Evolutionary conservation across 1,284 basidiomycete species (phyloP), one percentile per base, ranked within the genome.

Genomic region (Psilocybe mexicana): DNA sequence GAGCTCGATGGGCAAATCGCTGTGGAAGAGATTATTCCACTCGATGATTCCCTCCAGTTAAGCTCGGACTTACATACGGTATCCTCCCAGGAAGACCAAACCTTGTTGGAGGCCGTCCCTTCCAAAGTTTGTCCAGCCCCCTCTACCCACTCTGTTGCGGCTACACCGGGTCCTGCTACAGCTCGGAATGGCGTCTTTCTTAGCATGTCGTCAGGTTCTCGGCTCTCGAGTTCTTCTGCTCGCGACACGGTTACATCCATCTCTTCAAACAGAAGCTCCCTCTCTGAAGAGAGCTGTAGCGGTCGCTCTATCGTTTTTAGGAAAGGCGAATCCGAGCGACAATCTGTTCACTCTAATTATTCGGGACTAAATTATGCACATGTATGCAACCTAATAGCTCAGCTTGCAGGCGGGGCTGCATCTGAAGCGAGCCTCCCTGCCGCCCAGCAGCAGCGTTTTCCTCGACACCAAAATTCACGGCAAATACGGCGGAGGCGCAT

Each of bases 271-370:
- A 43, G 52, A 30, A 50, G 30, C 38, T 50, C 43, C 28, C 43
- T 36, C 6, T 26, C 45, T 12, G 23, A 7, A 3, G 47, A 43
- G 18, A 50, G 42, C 28, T 58, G 46, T n/a, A 58, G 57, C 52
- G 48, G 52, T 50, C 44, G 52, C 24, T 54, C 57, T 28, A 26
- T 58, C 10, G 42, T 35, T 44, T 50, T 58, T 42, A 54, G 52
- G 46, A 54, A 45, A 40, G 40, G 28, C 18, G 56, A 54, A 25
- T 58, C 38, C 23, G 57, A 59, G 24, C 43, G 43, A 18, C 47
- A 60, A 14, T 61, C 61, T 24, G 43, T 44, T 1, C 55, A 59
- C 24, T 58, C 59, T 12, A 56, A 55, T 30, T 59, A 60, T 47
- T 55, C 60, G 25, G 42, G 49, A 23, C 23, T 60, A 38, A 52